A percentile compares a stretch with the other conserved stretches of the same genome.
phyloP scores from a whole-genome alignment of 345 rosid species.

The Eucalyptus erythrocorys region DNA sequence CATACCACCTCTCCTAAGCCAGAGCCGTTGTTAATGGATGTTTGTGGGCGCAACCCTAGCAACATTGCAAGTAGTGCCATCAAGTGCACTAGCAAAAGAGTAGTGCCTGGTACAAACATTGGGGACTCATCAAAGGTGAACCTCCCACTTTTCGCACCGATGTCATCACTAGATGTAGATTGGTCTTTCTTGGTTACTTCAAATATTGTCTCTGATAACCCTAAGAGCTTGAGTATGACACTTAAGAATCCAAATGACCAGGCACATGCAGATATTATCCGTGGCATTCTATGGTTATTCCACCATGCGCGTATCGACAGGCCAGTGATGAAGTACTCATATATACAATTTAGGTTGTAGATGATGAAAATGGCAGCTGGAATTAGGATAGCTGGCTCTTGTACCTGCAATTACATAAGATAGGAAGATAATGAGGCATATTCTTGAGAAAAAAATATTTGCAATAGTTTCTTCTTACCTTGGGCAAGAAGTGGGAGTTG shows the following conservation, averaged over 20 bases:
- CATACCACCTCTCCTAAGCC: constrained; percentile 23
- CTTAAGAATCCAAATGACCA: constrained; percentile 24
- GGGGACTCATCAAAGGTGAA: constrained; percentile 30
- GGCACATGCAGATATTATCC: constrained; percentile 12
- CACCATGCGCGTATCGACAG: constrained; percentile 24
- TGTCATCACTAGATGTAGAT: background rate
- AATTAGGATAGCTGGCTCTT: constrained; percentile 12
- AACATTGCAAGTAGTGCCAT: background rate
- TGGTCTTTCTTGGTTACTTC: constrained; percentile 36
- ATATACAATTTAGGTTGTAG: constrained; percentile 4
- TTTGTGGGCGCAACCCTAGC: background rate
- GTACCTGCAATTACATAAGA: background rate
- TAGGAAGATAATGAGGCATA: background rate
- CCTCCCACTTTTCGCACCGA: background rate
- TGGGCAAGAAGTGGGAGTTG: constrained; percentile 43
- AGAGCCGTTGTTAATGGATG: background rate
- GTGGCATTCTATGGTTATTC: constrained; percentile 16
- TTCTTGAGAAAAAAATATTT: background rate
- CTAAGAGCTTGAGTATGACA: constrained; percentile 16
- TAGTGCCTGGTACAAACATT: constrained; percentile 32
- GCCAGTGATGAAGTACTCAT: constrained; percentile 11
- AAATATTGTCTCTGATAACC: constrained; percentile 27
- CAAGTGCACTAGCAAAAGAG: constrained; percentile 30
- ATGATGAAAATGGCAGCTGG: background rate
- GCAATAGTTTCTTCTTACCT: constrained; percentile 8